These are phyloP conservation scores for Syzygium malaccense DNA, from an alignment of 441 rosid species.

Conservation along the genomic window DNA sequence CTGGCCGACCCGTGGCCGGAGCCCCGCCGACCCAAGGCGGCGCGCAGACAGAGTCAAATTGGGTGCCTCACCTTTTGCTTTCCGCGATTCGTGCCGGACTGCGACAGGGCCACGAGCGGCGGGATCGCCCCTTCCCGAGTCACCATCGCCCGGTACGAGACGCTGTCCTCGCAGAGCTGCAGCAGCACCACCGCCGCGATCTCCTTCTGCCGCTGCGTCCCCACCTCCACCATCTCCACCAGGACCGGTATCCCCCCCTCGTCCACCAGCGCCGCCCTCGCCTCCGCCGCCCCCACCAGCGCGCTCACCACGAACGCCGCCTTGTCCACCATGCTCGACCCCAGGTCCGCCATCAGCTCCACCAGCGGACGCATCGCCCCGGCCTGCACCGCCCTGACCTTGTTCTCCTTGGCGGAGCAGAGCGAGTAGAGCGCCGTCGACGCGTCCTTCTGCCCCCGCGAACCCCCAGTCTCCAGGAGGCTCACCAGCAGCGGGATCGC, in stretches of 20 bases:
- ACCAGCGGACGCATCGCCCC: slow-evolving; percentile 77
- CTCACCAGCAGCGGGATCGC: slow-evolving; percentile 66
- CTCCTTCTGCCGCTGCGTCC: slow-evolving; percentile 86
- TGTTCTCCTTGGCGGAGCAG: slow-evolving; percentile 75
- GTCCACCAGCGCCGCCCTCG: slow-evolving; percentile 61
- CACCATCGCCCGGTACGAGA: slow-evolving; percentile 57
- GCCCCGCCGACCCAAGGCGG: neutral
- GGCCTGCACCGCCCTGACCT: slow-evolving; percentile 62
- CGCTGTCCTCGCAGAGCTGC: slow-evolving; percentile 64
- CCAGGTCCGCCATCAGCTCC: slow-evolving; percentile 90
- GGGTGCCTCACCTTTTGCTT: slow-evolving; percentile 52
- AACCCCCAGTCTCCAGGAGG: slow-evolving; percentile 64
- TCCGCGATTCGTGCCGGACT: slow-evolving; percentile 82
- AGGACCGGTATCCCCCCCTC: slow-evolving; percentile 92
- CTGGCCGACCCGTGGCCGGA: no score
- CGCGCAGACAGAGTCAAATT: neutral
- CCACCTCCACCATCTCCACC: slow-evolving; percentile 82
- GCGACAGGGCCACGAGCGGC: slow-evolving; percentile 71
- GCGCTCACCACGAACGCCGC: slow-evolving; percentile 65
- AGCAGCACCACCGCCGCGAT: slow-evolving; percentile 54
- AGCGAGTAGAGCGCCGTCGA: slow-evolving; percentile 76
- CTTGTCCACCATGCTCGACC: slow-evolving; percentile 95
- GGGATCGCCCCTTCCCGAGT: slow-evolving; percentile 94
- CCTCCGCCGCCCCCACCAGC: slow-evolving; percentile 53
- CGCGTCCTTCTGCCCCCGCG: slow-evolving; percentile 89